These are phyloP conservation scores for Trichoderma harzianum DNA, from an alignment of 2,329 filamentous ascomycete genomes.

Conservation along the genomic window DNA sequence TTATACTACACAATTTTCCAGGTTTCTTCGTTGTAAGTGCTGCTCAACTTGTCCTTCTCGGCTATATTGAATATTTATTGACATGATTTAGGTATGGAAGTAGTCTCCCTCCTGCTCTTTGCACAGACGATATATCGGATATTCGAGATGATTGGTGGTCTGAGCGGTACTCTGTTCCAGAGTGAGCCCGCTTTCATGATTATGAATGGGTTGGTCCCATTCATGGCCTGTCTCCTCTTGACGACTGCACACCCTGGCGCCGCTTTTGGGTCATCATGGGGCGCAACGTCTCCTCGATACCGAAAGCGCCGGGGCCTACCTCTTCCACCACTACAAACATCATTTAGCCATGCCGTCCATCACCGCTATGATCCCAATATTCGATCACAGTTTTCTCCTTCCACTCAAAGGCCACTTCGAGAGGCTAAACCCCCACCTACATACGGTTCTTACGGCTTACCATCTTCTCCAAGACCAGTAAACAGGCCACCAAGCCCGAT, in stretches of 20 bases:
- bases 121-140: slow-evolving; percentile 41
- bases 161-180: slow-evolving; percentile 35
- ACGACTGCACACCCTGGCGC: slow-evolving; percentile 37
- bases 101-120: slow-evolving; percentile 37
- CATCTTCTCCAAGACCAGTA: slow-evolving; percentile 27
- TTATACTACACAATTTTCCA: slow-evolving; percentile 40
- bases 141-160: slow-evolving; percentile 37
- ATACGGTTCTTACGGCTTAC: slow-evolving; percentile 30
- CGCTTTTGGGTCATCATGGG: slow-evolving; percentile 41
- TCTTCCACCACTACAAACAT: slow-evolving; percentile 22
- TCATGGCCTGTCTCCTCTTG: slow-evolving; percentile 36
- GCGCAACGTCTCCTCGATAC: slow-evolving; percentile 35
- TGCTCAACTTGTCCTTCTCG: not conserved
- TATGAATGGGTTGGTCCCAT: slow-evolving; percentile 40
- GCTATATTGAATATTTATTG: not conserved
- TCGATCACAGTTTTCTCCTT: slow-evolving; percentile 31
- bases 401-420: slow-evolving; percentile 22
- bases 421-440: slow-evolving; percentile 25
- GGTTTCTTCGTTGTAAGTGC: slow-evolving; percentile 44
- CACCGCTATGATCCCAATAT: slow-evolving; percentile 35
- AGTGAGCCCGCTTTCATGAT: slow-evolving; percentile 39
- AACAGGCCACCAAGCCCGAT: slow-evolving; percentile 24
- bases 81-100: slow-evolving; percentile 35
- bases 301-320: slow-evolving; percentile 22
- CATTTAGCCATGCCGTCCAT: slow-evolving; percentile 27